Conservation (phyloP, 108 stramenopile species). For the Schizochytrium sp. region DNA sequence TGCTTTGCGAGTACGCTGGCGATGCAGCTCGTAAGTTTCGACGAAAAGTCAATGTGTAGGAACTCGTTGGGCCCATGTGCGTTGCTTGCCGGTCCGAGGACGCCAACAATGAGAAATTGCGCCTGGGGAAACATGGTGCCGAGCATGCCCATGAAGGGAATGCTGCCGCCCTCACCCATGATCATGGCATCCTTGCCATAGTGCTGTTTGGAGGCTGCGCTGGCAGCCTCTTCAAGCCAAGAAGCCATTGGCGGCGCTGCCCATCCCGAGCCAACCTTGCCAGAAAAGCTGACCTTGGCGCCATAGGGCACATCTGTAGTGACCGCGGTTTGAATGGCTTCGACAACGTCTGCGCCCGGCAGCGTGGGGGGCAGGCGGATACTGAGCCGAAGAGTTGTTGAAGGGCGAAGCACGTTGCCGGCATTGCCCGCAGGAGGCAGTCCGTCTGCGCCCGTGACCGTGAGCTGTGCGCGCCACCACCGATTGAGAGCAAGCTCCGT, state of each 20-base stretch:
- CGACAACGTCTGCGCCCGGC: not conserved
- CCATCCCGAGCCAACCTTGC: not conserved
- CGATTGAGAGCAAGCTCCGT: slow-evolving; percentile 1
- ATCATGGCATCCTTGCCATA: slow-evolving; percentile 16
- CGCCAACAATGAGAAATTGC: not conserved
- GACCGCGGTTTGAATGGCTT: not conserved
- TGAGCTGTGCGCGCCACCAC: not conserved
- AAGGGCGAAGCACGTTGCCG: not conserved
- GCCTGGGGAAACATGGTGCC: not conserved
- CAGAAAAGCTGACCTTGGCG: not conserved
- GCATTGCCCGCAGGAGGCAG: not conserved
- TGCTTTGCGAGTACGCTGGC: not conserved
- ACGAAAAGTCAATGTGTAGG: not conserved
- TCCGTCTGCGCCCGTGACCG: not conserved
- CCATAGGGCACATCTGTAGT: not conserved
- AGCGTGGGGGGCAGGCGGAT: not conserved
- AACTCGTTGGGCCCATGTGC: slow-evolving; percentile 13
- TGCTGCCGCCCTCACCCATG: slow-evolving; percentile 13
- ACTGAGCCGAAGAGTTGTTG: not conserved
- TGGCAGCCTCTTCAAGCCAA: not conserved
- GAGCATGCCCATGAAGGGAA: slow-evolving; percentile 15
- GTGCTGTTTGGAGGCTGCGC: not conserved
- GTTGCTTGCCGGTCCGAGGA: not conserved
- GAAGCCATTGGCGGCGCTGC: not conserved
- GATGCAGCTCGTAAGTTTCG: slow-evolving; percentile 5